Evolutionary conservation across 1,139 yeast genomes (phyloP).

Genomic region (Lodderomyces elongisporus): DNA sequence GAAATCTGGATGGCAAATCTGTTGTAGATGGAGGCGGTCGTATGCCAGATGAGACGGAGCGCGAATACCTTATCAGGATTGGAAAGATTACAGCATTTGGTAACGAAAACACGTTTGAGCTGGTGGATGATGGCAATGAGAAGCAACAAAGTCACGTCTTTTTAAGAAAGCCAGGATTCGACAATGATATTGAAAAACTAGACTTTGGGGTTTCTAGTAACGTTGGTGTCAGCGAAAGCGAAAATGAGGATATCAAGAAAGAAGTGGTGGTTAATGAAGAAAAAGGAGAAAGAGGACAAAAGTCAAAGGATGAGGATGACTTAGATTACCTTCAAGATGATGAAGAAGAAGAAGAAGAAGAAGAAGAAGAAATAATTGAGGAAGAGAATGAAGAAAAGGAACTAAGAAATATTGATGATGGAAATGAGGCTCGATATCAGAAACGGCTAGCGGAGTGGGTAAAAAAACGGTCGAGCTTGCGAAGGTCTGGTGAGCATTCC

Average conservation of each 20-base stretch:
- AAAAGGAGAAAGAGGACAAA: slow-evolving; percentile 18
- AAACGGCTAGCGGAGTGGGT: slow-evolving; percentile 59
- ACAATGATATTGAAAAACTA: slow-evolving; percentile 7
- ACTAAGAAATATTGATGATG: slow-evolving; percentile 60
- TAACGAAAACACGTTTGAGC: slow-evolving; percentile 50
- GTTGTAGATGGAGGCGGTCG: slow-evolving; percentile 27
- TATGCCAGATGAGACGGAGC: slow-evolving; percentile 67
- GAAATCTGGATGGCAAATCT: slow-evolving; percentile 5
- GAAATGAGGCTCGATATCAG: slow-evolving; percentile 62
- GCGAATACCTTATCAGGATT: slow-evolving; percentile 76
- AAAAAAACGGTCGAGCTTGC: slow-evolving; percentile 34
- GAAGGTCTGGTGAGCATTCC: slow-evolving; percentile 17
- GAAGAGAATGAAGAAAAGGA: slow-evolving; percentile 12
- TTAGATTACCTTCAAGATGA: neutral
- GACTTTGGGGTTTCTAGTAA: no score
- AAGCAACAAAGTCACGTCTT: slow-evolving; percentile 26
- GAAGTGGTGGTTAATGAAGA: slow-evolving; percentile 29
- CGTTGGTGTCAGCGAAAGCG: slow-evolving; percentile 7
- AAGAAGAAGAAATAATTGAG: slow-evolving; percentile 13
- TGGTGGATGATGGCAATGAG: slow-evolving; percentile 13
- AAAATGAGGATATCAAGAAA: slow-evolving; percentile 16
- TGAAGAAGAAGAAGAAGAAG: slow-evolving; percentile 14
- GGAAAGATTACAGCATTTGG: slow-evolving; percentile 97
- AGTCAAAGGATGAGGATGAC: slow-evolving; percentile 13
- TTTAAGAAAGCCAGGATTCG: slow-evolving; percentile 38